Conservation (phyloP, 768 basidiomycete species). For the Podaxis carcinomalis region DNA sequence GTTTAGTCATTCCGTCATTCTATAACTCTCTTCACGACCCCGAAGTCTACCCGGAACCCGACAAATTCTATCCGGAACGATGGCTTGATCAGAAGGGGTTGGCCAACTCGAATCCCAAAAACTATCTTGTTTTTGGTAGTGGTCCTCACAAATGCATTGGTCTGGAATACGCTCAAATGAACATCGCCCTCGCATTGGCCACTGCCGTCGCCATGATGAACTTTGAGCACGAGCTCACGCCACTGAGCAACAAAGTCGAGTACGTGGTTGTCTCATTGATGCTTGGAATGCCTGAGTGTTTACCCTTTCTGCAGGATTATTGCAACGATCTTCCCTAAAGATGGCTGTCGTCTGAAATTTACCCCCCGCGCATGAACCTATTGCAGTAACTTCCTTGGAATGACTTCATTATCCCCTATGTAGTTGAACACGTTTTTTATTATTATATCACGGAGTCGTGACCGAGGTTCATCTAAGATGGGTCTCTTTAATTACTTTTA, state of each 20-base stretch:
- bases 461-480: background rate
- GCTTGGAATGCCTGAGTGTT: background rate
- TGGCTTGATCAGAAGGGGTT: conserved; percentile 83
- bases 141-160: conserved; percentile 94
- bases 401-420: background rate
- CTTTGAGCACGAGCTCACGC: conserved; percentile 85
- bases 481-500: conserved; percentile 1
- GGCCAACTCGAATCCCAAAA: conserved; percentile 84
- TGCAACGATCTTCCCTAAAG: conserved; percentile 95
- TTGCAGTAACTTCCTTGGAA: background rate
- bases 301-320: conserved; percentile 58
- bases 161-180: conserved; percentile 88
- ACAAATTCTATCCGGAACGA: conserved; percentile 79
- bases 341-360: conserved; percentile 81
- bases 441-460: conserved; percentile 1
- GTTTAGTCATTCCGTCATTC: conserved; percentile 94
- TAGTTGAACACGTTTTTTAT: background rate
- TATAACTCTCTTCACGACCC: conserved; percentile 92
- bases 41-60: conserved; percentile 82
- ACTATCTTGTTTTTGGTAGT: conserved; percentile 93
- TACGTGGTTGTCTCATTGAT: conserved; percentile 35
- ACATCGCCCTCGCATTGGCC: conserved; percentile 82
- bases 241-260: conserved; percentile 76
- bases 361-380: conserved; percentile 43
- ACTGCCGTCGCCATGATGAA: conserved; percentile 77